phyloP scores from a whole-genome alignment of 805 yeast species.

The Schizosaccharomyces osmophilus region DNA sequence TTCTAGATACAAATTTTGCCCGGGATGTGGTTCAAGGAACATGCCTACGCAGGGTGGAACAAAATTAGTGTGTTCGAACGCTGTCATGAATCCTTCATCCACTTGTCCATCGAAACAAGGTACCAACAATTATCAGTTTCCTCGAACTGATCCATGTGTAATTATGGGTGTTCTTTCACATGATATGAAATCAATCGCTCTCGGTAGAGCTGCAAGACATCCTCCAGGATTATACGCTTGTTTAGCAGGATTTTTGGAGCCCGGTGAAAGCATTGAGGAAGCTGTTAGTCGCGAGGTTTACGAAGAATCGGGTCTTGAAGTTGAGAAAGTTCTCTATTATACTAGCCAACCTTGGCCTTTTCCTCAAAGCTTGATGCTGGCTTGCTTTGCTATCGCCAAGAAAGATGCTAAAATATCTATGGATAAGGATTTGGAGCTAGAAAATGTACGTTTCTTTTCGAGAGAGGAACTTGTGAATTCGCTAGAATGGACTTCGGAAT shows the following conservation, averaged over 20 bases:
- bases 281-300: slow-evolving; percentile 75
- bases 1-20: slow-evolving; percentile 46
- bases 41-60: slow-evolving; percentile 20
- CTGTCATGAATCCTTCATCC: slow-evolving; percentile 2
- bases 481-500: not conserved
- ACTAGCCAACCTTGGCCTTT: slow-evolving; percentile 94
- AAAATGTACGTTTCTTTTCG: slow-evolving; percentile 69
- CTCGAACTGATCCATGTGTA: slow-evolving; percentile 75
- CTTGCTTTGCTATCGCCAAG: slow-evolving; percentile 65
- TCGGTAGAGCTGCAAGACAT: slow-evolving; percentile 47
- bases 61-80: slow-evolving; percentile 18
- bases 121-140: slow-evolving; percentile 64
- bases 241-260: slow-evolving; percentile 90
- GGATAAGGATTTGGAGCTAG: slow-evolving; percentile 66
- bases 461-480: slow-evolving; percentile 20
- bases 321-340: slow-evolving; percentile 30
- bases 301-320: slow-evolving; percentile 81
- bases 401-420: slow-evolving; percentile 37
- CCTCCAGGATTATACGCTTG: slow-evolving; percentile 35
- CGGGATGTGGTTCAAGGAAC: slow-evolving; percentile 47
- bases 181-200: slow-evolving; percentile 34
- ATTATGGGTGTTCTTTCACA: slow-evolving; percentile 54
- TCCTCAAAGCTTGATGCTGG: slow-evolving; percentile 82
- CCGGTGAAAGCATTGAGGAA: slow-evolving; percentile 73
- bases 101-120: slow-evolving; percentile 17